phyloP scores from a whole-genome alignment of 768 basidiomycete species.

The Kwoniella heveanensis region DNA sequence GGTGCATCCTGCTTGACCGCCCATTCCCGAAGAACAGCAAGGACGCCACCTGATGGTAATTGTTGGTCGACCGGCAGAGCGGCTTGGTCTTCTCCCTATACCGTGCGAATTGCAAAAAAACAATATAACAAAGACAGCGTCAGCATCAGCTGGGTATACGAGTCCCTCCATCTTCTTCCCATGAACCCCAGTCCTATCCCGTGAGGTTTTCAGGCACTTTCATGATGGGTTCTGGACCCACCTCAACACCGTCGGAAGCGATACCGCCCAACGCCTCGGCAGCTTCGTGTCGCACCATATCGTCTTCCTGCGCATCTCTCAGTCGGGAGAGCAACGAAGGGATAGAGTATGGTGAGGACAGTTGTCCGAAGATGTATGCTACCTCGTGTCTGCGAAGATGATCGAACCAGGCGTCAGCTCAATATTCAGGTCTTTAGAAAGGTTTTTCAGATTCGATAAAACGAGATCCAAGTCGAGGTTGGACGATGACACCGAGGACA shows the following conservation, averaged over 20 bases:
- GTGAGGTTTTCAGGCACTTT: too few relatives aligned
- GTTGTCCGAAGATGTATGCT: conserved; percentile 96
- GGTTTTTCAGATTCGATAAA: too few relatives aligned
- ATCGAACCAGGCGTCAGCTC: background rate
- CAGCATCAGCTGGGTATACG: too few relatives aligned
- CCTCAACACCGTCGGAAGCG: conserved; percentile 59
- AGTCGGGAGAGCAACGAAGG: conserved; percentile 80
- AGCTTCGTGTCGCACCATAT: conserved; percentile 98
- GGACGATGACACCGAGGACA: too few relatives aligned
- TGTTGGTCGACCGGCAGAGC: conserved; percentile 18
- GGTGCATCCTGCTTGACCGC: conserved; percentile 76
- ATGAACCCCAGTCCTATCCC: too few relatives aligned
- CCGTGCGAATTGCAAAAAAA: background rate
- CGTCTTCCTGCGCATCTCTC: conserved; percentile 71
- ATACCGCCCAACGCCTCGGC: conserved; percentile 99
- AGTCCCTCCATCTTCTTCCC: too few relatives aligned
- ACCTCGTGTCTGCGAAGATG: conserved; percentile 77
- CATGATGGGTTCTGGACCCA: background rate
- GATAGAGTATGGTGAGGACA: conserved; percentile 83
- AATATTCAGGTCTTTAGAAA: too few relatives aligned
- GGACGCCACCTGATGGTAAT: conserved; percentile 70
- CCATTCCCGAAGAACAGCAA: conserved; percentile 84
- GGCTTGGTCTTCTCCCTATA: conserved; percentile 25
- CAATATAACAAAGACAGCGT: background rate
- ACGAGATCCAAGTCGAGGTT: too few relatives aligned